Evolutionary conservation across 176 grass and related monocot species (phyloP), one percentile per base, ranked within the genome.

Genomic region (Elaeis guineensis): DNA sequence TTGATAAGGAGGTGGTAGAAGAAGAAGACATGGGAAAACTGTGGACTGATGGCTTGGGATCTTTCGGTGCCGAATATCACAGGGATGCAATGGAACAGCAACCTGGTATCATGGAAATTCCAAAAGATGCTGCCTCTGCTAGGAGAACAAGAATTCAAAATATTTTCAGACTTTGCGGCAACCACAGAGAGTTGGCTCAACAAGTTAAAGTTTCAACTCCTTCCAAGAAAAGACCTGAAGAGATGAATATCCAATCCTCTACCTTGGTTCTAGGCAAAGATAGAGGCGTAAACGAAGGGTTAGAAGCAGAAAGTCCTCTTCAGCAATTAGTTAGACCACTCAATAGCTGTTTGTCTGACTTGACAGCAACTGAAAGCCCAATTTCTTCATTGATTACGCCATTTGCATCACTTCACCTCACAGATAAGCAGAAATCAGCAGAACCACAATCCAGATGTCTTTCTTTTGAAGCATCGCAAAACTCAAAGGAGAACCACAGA

Each of bases 161-260:
- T 70, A 97, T 97, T 55, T 90, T 90, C 57, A 86, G 83, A 58
- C 75, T 97, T 7, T 97, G 92, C 4, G 92, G 92, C 20, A 88
- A 97, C 51, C 58, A 97, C 55, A 78, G 92, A 39, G 87, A 90
- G 53, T 4, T 87, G 15, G 51, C 62, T 23, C 75, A 78, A 39
- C 74, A 81, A 19, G 35, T 79, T 9, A 81, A 70, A 0, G 18
- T 22, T 5, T 59, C 65, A 58, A 61, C 76, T 49, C 78, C 69
- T 12, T 22, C 50, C 49, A 68, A 69, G 66, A 49, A 66, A 51
- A 17, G 11, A n/a, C 81, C 71, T 11, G 86, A 69, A 24, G 75
- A 96, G 56, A 86, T 82, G 57, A 87, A 88, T 69, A 44, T 30
- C 17, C 67, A 80, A 17, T 74, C 75, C 0, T 63, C 67, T 23